phyloP scores from a whole-genome alignment of 768 basidiomycete species.

The Cyclocybe cylindracea region DNA sequence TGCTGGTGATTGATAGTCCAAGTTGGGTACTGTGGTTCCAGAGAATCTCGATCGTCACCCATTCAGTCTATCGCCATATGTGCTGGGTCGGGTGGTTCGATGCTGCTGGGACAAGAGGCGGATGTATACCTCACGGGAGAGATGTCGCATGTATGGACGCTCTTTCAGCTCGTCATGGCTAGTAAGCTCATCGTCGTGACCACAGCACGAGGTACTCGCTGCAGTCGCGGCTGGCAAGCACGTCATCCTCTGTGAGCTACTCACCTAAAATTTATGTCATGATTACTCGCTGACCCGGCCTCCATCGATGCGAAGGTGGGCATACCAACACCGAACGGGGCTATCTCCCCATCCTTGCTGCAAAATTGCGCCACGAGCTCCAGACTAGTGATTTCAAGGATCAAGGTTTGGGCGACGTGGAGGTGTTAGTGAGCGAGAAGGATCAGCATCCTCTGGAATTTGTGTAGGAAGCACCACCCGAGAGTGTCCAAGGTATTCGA shows the following conservation, averaged over 20 bases:
- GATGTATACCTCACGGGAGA: slow-evolving; percentile 94
- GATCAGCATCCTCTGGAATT: slow-evolving; percentile 78
- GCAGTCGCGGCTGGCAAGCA: slow-evolving; percentile 74
- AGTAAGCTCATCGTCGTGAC: slow-evolving; percentile 19
- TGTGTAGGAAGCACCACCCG: slow-evolving; percentile 40
- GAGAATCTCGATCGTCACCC: slow-evolving; percentile 28
- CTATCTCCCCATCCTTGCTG: slow-evolving; percentile 76
- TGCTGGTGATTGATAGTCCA: slow-evolving; percentile 50
- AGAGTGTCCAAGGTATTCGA: slow-evolving; percentile 4
- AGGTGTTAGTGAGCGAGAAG: slow-evolving; percentile 69
- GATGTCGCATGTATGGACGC: slow-evolving; percentile 74
- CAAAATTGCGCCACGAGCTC: slow-evolving; percentile 59
- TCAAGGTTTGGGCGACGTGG: slow-evolving; percentile 41
- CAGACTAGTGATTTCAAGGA: slow-evolving; percentile 30
- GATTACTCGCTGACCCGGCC: slow-evolving; percentile 19
- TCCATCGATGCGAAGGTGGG: slow-evolving; percentile 52
- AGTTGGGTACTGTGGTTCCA: slow-evolving; percentile 51
- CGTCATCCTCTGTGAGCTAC: slow-evolving; percentile 78
- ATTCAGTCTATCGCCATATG: slow-evolving; percentile 80
- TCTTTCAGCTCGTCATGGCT: slow-evolving; percentile 12
- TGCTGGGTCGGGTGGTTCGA: slow-evolving; percentile 84
- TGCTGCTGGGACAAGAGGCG: slow-evolving; percentile 70
- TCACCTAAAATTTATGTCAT: slow-evolving; percentile 28
- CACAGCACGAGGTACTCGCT: slow-evolving; percentile 85
- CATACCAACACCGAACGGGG: slow-evolving; percentile 97